A percentile compares a stretch with the other conserved stretches of the same genome.
Conservation (phyloP, 768 basidiomycete genomes). For the Nidula microcarpa region DNA sequence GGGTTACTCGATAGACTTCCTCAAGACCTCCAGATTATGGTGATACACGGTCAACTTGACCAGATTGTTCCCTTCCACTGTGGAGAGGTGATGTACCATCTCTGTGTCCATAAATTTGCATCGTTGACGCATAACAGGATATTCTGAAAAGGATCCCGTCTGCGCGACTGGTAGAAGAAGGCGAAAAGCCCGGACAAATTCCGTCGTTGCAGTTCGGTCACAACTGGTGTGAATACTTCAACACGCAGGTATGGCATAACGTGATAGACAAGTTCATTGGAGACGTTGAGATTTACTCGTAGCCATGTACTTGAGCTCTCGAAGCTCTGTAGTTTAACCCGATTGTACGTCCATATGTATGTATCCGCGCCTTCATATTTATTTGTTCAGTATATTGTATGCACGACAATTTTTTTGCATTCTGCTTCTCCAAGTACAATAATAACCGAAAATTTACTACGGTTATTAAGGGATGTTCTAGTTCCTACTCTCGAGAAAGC, state of each 20-base stretch:
- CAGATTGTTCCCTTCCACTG: slow-evolving; percentile 28
- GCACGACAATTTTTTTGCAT: too few species aligned
- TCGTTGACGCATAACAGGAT: slow-evolving; percentile 15
- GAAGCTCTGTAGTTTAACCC: too few species aligned
- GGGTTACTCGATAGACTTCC: slow-evolving; percentile 22
- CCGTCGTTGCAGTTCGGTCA: slow-evolving; percentile 35
- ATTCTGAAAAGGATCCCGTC: slow-evolving; percentile 23
- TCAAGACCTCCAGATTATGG: slow-evolving; percentile 26
- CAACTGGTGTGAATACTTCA: slow-evolving; percentile 36
- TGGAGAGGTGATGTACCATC: slow-evolving; percentile 16
- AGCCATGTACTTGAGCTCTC: background rate
- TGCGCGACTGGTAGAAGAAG: slow-evolving; percentile 24
- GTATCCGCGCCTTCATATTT: too few species aligned
- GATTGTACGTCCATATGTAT: too few species aligned
- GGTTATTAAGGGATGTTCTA: too few species aligned
- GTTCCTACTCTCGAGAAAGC: too few species aligned
- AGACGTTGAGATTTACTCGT: background rate
- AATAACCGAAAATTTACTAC: too few species aligned
- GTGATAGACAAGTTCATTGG: slow-evolving; percentile 26
- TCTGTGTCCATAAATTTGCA: background rate
- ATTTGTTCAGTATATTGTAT: too few species aligned
- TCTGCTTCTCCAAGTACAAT: too few species aligned
- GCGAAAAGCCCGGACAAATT: slow-evolving; percentile 25
- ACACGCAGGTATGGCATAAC: slow-evolving; percentile 27
- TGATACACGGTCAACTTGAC: slow-evolving; percentile 39